Conservation (phyloP, 768 basidiomycete genomes). For the Krasilnikovozyma curviuscula region DNA sequence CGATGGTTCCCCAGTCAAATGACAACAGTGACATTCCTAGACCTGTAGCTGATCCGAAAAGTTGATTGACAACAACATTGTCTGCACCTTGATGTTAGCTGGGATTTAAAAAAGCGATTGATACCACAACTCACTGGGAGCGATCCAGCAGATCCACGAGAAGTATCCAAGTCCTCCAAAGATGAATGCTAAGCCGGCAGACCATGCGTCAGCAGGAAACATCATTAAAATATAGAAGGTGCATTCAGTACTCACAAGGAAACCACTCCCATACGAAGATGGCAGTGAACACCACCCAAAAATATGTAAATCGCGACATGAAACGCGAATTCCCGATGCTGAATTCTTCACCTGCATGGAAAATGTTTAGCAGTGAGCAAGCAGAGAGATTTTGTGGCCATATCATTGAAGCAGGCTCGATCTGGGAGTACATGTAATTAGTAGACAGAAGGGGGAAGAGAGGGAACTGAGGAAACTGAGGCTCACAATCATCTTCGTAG, state of each 20-base stretch:
- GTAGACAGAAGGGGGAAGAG: not conserved
- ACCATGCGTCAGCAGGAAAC: no score
- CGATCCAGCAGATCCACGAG: slow-evolving; percentile 82
- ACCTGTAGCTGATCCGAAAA: slow-evolving; percentile 69
- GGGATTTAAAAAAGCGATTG: no score
- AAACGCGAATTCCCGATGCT: no score
- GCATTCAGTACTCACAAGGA: no score
- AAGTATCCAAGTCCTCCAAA: slow-evolving; percentile 76
- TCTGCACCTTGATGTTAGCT: no score
- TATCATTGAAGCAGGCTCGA: slow-evolving; percentile 94
- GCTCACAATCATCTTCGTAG: slow-evolving; percentile 49
- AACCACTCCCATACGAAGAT: slow-evolving; percentile 80
- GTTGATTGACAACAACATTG: slow-evolving; percentile 66
- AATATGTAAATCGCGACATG: slow-evolving; percentile 63
- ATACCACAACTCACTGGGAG: no score
- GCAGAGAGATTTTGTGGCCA: slow-evolving; percentile 92
- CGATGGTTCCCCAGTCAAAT: slow-evolving; percentile 74
- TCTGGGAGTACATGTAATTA: no score
- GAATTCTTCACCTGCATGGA: slow-evolving; percentile 85
- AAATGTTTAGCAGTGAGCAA: slow-evolving; percentile 80
- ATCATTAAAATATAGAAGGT: no score
- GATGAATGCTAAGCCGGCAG: no score
- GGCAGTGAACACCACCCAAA: slow-evolving; percentile 42
- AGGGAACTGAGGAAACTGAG: no score
- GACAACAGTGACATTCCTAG: slow-evolving; percentile 77